Evolutionary conservation across 495 filamentous ascomycete genomes (phyloP), one percentile per base, ranked within the genome.

Genomic region (Penicilliopsis zonata): DNA sequence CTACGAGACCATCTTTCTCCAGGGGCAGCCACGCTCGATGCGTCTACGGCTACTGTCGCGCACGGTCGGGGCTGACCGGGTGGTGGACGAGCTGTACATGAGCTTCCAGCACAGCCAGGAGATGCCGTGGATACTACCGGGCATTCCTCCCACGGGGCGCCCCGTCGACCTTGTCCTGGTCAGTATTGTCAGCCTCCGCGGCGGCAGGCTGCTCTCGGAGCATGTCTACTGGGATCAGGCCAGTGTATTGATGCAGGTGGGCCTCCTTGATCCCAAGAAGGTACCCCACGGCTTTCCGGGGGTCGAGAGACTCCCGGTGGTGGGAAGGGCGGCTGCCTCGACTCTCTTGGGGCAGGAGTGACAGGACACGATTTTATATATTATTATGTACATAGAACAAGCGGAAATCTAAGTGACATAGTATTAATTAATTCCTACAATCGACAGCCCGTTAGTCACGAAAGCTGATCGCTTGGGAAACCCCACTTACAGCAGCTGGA

Each of bases 181-280:
- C 9, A 72, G 69, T 37, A 70, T 87, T 10, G 80, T 82, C 13
- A 74, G 75, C 38, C 71, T 88, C 28, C 61, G 79, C 13, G 85
- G 76, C 2, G 79, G 80, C 12, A 72, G 74, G 33, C 60, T 93
- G 9, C 80, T 73, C 37, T 71, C 78, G 36, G 82, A 92, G 51
- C 77, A 80, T 38, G 70, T 90, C 14, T 77, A 80, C 35, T 94
- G 85, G 84, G 86, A 92, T 47, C 85, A 92, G 53, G 82, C 79
- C 2, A 75, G 69, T 19, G 79, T 87, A 9, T 57, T 94, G 3
- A 65, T 77, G 22, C 85, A 93, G 53, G 54, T 83, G 2, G 82
- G 82, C 2, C 43, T 90, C 28, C 48, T 93, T 32, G 73, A 83
- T 67, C 71, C 41, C 43, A 70, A 47, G 46, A 44, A 68, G 21